Evolutionary conservation across 352 stramenopile species (phyloP).

Genomic region (Phytophthora foliorum): DNA sequence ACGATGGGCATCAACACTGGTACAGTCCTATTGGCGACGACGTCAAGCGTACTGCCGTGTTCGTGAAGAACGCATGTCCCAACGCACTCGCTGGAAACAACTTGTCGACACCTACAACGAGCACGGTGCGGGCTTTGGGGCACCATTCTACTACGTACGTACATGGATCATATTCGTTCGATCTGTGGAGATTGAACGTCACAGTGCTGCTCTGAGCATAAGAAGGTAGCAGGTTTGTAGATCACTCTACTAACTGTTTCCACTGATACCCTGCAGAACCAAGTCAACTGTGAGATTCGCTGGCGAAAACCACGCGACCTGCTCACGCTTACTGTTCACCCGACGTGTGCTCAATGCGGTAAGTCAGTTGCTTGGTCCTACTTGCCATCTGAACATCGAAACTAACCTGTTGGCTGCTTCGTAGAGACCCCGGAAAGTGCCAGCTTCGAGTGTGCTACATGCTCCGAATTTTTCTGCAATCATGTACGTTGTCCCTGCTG

Average conservation of each 20-base stretch:
- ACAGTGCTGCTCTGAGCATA: no score
- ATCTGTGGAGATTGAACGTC: no score
- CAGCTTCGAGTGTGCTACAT: slow-evolving; percentile 90
- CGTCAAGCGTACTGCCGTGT: slow-evolving; percentile 47
- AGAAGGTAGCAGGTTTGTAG: no score
- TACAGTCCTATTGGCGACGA: slow-evolving; percentile 77
- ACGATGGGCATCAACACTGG: slow-evolving; percentile 69
- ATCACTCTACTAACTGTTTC: no score
- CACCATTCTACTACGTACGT: slow-evolving; percentile 94
- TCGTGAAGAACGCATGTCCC: slow-evolving; percentile 40
- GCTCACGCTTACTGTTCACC: slow-evolving; percentile 77
- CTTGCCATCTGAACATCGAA: background rate
- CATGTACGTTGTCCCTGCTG: slow-evolving; percentile 35
- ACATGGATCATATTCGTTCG: background rate
- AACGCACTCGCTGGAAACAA: slow-evolving; percentile 92
- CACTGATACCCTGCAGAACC: slow-evolving; percentile 77
- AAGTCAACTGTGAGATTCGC: slow-evolving; percentile 91
- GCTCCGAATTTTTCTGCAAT: slow-evolving; percentile 93
- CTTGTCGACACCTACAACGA: slow-evolving; percentile 89
- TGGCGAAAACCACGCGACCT: slow-evolving; percentile 93
- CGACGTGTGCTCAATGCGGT: slow-evolving; percentile 92
- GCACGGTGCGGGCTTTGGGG: slow-evolving; percentile 68
- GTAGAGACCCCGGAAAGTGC: slow-evolving; percentile 59
- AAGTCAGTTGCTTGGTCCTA: slow-evolving; percentile 16
- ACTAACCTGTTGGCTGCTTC: background rate